These are phyloP conservation scores for Niebla homalea DNA, from an alignment of 495 filamentous ascomycete species.

Conservation along the genomic window DNA sequence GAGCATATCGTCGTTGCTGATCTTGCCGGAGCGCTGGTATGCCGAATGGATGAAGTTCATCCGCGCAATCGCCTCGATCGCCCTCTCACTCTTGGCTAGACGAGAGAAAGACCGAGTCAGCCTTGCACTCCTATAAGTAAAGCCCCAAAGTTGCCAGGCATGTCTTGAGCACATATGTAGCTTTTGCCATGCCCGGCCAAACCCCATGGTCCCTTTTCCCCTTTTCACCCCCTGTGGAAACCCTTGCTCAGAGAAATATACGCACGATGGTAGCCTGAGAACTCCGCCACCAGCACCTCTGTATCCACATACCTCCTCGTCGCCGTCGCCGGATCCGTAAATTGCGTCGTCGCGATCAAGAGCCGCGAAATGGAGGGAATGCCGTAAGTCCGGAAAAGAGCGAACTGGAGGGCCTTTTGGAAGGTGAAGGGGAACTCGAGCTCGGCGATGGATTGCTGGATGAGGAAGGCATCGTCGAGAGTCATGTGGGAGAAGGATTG, in stretches of 20 bases:
- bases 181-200: too few species aligned
- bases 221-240: slow-evolving; percentile 13
- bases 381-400: slow-evolving; percentile 56
- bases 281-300: slow-evolving; percentile 41
- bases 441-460: slow-evolving; percentile 34
- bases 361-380: slow-evolving; percentile 48
- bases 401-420: slow-evolving; percentile 47
- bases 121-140: too few species aligned
- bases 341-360: slow-evolving; percentile 44
- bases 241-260: not conserved
- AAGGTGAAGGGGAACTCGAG: slow-evolving; percentile 47
- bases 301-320: slow-evolving; percentile 56
- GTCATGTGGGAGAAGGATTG: slow-evolving; percentile 49
- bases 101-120: too few species aligned
- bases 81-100: slow-evolving; percentile 30
- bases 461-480: slow-evolving; percentile 42
- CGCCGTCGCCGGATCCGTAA: slow-evolving; percentile 37
- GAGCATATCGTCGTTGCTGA: slow-evolving; percentile 50
- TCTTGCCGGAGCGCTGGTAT: slow-evolving; percentile 46
- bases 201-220: too few species aligned
- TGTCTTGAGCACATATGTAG: too few species aligned
- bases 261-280: slow-evolving; percentile 21
- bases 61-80: slow-evolving; percentile 40
- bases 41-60: slow-evolving; percentile 53
- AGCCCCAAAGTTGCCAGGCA: too few species aligned